phyloP scores from a whole-genome alignment of 1,284 basidiomycete species.

The Rhizopogon parksii region DNA sequence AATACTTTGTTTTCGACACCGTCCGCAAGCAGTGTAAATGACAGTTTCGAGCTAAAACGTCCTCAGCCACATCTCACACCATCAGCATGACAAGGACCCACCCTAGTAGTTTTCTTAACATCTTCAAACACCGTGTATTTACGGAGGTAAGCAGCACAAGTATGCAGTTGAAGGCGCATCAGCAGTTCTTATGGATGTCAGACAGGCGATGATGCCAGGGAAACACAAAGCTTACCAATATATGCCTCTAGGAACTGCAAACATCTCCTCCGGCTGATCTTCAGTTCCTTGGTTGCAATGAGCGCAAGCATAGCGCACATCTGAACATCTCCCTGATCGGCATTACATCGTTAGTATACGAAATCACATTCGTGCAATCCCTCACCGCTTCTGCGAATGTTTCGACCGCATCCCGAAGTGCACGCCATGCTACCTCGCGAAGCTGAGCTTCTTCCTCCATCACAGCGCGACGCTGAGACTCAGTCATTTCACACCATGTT shows the following conservation, averaged over 20 bases:
- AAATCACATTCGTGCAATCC: not conserved
- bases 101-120: constrained; percentile 44
- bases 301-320: constrained; percentile 66
- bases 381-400: constrained; percentile 56
- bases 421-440: constrained; percentile 48
- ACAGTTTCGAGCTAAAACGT: constrained; percentile 52
- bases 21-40: constrained; percentile 59
- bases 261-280: constrained; percentile 36
- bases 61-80: not conserved
- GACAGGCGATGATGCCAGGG: not conserved
- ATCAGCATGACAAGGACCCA: constrained; percentile 23
- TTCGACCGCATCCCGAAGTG: constrained; percentile 51
- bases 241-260: constrained; percentile 61
- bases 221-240: constrained; percentile 42
- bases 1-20: constrained; percentile 54
- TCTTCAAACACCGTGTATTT: constrained; percentile 50
- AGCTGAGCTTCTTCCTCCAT: constrained; percentile 45
- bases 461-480: constrained; percentile 37
- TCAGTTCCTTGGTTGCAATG: constrained; percentile 51
- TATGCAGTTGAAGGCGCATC: constrained; percentile 50
- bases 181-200: constrained; percentile 44
- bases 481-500: constrained; percentile 25
- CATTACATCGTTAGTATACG: not conserved
- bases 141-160: constrained; percentile 63
- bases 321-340: constrained; percentile 61